Conservation (phyloP, 768 basidiomycete species). For the Auriscalpium vulgare region DNA sequence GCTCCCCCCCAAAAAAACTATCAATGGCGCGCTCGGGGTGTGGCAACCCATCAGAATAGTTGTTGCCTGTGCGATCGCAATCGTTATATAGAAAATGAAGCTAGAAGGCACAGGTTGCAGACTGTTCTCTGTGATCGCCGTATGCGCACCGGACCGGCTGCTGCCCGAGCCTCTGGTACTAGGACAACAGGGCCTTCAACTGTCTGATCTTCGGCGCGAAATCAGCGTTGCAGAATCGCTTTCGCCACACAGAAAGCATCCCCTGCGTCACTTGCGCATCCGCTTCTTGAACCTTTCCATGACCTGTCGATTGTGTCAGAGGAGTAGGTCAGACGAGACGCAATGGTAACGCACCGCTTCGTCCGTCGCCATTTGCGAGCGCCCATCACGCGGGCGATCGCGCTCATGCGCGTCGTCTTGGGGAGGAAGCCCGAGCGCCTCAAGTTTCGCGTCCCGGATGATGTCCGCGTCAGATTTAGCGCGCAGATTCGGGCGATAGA, state of each 20-base stretch:
- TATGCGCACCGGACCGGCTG: neutral
- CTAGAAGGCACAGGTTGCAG: neutral
- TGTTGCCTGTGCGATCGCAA: no score
- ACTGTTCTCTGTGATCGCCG: neutral
- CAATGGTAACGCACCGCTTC: constrained; percentile 54
- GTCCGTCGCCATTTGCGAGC: constrained; percentile 82
- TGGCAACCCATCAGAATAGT: no score
- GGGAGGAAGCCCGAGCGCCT: constrained; percentile 72
- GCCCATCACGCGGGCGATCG: constrained; percentile 36
- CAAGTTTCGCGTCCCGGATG: constrained; percentile 77
- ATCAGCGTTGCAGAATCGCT: neutral
- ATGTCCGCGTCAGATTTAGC: constrained; percentile 86
- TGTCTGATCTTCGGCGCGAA: neutral
- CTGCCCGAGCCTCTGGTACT: neutral
- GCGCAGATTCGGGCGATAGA: constrained; percentile 77
- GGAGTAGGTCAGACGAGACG: neutral
- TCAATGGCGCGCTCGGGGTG: no score
- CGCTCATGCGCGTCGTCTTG: constrained; percentile 34
- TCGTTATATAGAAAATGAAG: neutral
- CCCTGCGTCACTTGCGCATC: constrained; percentile 57
- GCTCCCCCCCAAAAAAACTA: no score
- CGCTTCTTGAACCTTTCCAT: constrained; percentile 98
- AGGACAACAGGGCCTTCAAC: neutral
- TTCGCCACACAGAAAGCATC: neutral
- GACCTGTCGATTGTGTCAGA: constrained; percentile 38